Percentiles rank a stretch among this genome's conserved stretches.
Evolutionary conservation across 371 early-diverging fungal species (phyloP).

Genomic region (Zancudomyces culisetae): DNA sequence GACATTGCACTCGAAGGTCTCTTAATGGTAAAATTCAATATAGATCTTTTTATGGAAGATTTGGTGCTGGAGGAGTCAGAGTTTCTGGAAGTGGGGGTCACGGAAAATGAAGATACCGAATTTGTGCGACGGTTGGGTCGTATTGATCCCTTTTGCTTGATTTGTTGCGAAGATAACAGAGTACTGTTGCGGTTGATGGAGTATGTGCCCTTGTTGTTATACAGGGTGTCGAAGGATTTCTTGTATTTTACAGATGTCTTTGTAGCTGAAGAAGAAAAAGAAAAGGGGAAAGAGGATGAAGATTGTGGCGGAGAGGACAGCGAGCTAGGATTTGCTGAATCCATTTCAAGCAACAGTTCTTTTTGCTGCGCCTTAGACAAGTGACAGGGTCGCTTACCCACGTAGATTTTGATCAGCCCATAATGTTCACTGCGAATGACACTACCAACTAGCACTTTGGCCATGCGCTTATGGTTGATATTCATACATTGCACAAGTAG

Average conservation of each 20-base stretch:
- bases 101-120: not conserved
- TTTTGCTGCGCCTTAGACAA: conserved; percentile 8
- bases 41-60: conserved; percentile 8
- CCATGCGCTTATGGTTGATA: conserved; percentile 23
- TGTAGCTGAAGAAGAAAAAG: no score
- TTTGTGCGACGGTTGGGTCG: not conserved
- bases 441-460: conserved; percentile 19
- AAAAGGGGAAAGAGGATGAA: conserved; percentile 12
- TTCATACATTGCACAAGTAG: conserved; percentile 26
- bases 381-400: conserved; percentile 16
- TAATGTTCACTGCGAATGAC: conserved; percentile 10
- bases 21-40: conserved; percentile 6
- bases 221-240: not conserved
- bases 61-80: not conserved
- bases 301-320: not conserved
- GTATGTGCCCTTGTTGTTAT: not conserved
- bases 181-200: not conserved
- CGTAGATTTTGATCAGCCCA: conserved; percentile 24
- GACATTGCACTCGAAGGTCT: conserved; percentile 11
- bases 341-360: not conserved
- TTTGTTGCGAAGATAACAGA: not conserved
- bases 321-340: not conserved
- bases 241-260: not conserved
- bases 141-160: conserved; percentile 9
- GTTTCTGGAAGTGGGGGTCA: not conserved